Evolutionary conservation across 2,329 filamentous ascomycete species (phyloP), one percentile per base, ranked within the genome.

Genomic region (Onygena corvina): DNA sequence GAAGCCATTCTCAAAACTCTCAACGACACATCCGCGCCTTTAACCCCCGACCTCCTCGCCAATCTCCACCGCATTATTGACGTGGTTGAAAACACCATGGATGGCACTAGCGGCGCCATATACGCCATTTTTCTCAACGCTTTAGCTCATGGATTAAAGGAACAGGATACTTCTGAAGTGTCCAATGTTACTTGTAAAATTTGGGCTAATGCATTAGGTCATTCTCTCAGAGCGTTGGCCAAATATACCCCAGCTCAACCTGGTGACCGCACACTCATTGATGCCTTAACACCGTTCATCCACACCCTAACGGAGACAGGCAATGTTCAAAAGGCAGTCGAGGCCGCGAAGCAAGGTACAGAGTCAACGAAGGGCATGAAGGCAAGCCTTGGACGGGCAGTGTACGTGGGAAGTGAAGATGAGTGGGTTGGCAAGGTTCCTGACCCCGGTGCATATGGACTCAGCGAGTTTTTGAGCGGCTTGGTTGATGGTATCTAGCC

Each of bases 101-200:
- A 85, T 60, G 83, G 83, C 46, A 86, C 83, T 2, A 83, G 79
- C 1, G 83, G 83, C n/a, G 83, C 83, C 20, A 75, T 86, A 49
- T 86, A 85, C 62, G 84, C 86, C 60, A 94, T 95, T 64, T 94
- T 94, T 73, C 74, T 94, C 53, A 94, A 94, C 63, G 81, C 87
- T 0, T 79, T 94, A 4, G 80, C 86, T 18, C 78, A 83, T 54
- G 80, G 76, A n/a, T 64, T 82, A 14, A 71, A 75, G 45, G 66
- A 70, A n/a, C 76, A 80, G 57, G 70, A 74, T 51, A 64, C 68
- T 1, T 58, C 59, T 20, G 66, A 68, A 12, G 67, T 67, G 1
- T 63, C 69, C 9, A 64, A 70, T 23, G 70, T 75, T 29, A 75
- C 71, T 0, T 60, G 69, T 1, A 63, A 72, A 35, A 67, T 74